Percentiles rank a stretch among this genome's conserved stretches.
Conservation (phyloP, 1,284 basidiomycete species). For the Macrocystidia cucumis region DNA sequence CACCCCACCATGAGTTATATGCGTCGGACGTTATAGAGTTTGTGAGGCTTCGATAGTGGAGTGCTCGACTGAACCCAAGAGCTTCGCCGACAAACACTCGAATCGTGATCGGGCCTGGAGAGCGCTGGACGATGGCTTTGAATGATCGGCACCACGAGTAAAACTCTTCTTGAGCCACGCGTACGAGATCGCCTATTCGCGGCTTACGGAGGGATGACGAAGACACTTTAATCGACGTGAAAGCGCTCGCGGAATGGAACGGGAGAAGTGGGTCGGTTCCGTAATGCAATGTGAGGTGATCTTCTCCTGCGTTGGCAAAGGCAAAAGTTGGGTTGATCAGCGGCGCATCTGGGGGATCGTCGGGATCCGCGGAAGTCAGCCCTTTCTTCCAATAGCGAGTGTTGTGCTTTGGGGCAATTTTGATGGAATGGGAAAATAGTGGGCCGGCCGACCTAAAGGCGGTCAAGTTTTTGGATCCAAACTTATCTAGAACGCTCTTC, state of each 20-base stretch:
- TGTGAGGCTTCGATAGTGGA: constrained; percentile 12
- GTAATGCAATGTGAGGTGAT: constrained; percentile 38
- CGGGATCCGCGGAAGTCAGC: constrained; percentile 22
- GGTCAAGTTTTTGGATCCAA: no score
- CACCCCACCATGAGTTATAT: constrained; percentile 26
- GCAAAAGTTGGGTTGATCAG: constrained; percentile 40
- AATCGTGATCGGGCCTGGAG: constrained; percentile 12
- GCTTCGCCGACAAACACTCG: constrained; percentile 30
- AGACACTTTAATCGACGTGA: constrained; percentile 17
- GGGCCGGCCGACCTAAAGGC: constrained; percentile 40
- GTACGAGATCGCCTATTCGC: constrained; percentile 24
- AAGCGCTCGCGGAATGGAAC: constrained; percentile 38
- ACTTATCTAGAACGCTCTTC: no score
- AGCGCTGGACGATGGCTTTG: constrained; percentile 8
- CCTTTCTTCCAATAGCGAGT: constrained; percentile 38
- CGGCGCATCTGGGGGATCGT: constrained; percentile 16
- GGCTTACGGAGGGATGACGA: no score
- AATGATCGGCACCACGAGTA: constrained; percentile 27
- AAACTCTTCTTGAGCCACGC: constrained; percentile 26
- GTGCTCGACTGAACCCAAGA: constrained; percentile 21
- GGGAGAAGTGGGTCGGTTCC: constrained; percentile 33
- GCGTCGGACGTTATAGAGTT: constrained; percentile 15
- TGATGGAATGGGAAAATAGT: constrained; percentile 16
- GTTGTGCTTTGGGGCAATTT: constrained; percentile 16
- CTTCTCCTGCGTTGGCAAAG: constrained; percentile 32